These are phyloP conservation scores for Macadamia integrifolia DNA, from an alignment of 164 flowering plant genomes.

Conservation along the genomic window DNA sequence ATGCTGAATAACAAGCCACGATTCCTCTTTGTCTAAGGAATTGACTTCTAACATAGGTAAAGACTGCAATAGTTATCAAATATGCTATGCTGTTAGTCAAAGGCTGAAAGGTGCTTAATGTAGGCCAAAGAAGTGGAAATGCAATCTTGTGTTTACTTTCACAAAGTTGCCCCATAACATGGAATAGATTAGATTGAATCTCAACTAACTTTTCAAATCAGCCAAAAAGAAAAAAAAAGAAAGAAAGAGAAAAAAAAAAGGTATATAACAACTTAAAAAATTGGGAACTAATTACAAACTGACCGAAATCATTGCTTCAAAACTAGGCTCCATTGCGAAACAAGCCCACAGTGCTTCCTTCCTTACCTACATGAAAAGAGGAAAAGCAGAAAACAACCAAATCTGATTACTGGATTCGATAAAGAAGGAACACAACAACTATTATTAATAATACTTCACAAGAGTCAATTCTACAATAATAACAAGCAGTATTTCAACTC, in stretches of 20 bases:
- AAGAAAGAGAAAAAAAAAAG: background rate
- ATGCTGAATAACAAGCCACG: too few species aligned
- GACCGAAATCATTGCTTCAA: slow-evolving; percentile 89
- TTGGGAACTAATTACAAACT: slow-evolving; percentile 16
- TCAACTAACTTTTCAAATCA: too few species aligned
- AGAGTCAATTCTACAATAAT: background rate
- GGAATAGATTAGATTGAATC: too few species aligned
- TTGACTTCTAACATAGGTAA: too few species aligned
- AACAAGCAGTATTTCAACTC: background rate
- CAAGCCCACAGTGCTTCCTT: slow-evolving; percentile 99
- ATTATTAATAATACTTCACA: background rate
- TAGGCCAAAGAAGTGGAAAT: too few species aligned
- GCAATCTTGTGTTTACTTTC: too few species aligned
- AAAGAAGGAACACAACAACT: background rate
- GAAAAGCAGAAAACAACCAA: background rate
- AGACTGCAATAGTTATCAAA: too few species aligned
- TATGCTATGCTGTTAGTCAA: too few species aligned
- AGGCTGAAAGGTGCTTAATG: too few species aligned
- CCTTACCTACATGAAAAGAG: slow-evolving; percentile 50
- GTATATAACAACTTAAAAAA: background rate
- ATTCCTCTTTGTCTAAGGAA: too few species aligned
- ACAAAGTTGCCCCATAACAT: too few species aligned
- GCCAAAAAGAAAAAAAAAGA: background rate
- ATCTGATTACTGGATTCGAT: background rate
- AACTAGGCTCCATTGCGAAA: slow-evolving; percentile 83